Evolutionary conservation across 2,329 filamentous ascomycete species (phyloP), one percentile per base, ranked within the genome.

Genomic region (Aphanoascus verrucosus): DNA sequence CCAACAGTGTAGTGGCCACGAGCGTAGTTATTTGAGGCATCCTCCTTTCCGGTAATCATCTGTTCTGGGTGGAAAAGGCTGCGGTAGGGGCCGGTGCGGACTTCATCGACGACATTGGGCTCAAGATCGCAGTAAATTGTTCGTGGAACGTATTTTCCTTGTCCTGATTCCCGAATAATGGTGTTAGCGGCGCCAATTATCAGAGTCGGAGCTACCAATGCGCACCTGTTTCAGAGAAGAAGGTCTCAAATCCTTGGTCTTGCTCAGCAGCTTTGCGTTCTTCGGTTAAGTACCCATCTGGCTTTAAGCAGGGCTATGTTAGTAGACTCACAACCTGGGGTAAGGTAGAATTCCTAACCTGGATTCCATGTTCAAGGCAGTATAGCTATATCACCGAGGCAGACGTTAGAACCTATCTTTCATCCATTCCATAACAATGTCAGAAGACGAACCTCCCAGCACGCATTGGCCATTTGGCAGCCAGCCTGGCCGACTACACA

Each of bases 1-100:
- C 93, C 93, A 65, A 97, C 90, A 60, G 93, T 98, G 82, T 98
- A 98, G 81, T 98, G 93, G 64, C 93, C 93, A 82, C 93, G 91
- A 66, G 93, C 93, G 71, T 97, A 97, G 85, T 98, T 98, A 86
- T 98, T 98, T 64, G 91, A 96, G 63, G 93, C 93, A 84, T 97
- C 93, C 82, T 97, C 93, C 85, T 97, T 97, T 77, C 93, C 93
- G 61, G 88, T 95, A 76, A 98, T 96, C 91, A 98, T 95, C 78
- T 94, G 86, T 78, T 97, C 93, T 56, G 93, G 93, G 80, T 97
- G 93, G 84, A 97, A 97, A 61, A 98, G 85, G 70, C 82, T 86
- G 69, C 91, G 87, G 83, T 97, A 98, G 72, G 88, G 75, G 70
- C 93, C 93, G 66, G 90, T 97, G 78, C 93, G 90, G 77, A 97